A percentile compares a stretch with the other conserved stretches of the same genome.
phyloP scores from a whole-genome alignment of 352 stramenopile genomes.

The Phytophthora hybrid region DNA sequence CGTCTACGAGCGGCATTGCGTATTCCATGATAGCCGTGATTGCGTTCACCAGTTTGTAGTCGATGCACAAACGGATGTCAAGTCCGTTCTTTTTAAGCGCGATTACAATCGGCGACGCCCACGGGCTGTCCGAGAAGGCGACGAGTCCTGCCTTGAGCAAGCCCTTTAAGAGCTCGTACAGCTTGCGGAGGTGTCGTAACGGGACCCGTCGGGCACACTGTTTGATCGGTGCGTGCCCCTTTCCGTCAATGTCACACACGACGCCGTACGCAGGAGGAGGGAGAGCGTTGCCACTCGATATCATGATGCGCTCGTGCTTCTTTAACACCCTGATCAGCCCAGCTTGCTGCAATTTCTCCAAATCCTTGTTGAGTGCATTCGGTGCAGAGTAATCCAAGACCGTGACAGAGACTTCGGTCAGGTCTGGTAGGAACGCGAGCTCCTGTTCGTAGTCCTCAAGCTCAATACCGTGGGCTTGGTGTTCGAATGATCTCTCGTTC shows the following conservation, averaged over 20 bases:
- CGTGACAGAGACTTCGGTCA: background rate
- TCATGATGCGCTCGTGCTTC: conserved; percentile 2
- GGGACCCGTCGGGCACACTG: conserved; percentile 1
- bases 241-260: conserved; percentile 8
- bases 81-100: conserved; percentile 10
- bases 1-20: background rate
- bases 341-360: background rate
- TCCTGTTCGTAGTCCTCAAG: conserved; percentile 1
- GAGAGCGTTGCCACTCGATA: conserved; percentile 7
- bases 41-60: background rate
- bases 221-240: conserved; percentile 4
- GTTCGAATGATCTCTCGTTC: background rate
- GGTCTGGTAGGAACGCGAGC: background rate
- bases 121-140: conserved; percentile 5
- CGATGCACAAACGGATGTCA: background rate
- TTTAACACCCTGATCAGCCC: background rate
- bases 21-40: background rate
- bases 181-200: conserved; percentile 5
- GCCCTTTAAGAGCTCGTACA: conserved; percentile 13
- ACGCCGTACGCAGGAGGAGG: conserved; percentile 9
- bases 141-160: background rate
- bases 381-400: background rate
- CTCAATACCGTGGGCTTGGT: background rate
- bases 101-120: conserved; percentile 8
- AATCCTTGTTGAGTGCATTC: background rate